phyloP scores from a whole-genome alignment of 179 eudicot genomes.

The Camellia oleifera region DNA sequence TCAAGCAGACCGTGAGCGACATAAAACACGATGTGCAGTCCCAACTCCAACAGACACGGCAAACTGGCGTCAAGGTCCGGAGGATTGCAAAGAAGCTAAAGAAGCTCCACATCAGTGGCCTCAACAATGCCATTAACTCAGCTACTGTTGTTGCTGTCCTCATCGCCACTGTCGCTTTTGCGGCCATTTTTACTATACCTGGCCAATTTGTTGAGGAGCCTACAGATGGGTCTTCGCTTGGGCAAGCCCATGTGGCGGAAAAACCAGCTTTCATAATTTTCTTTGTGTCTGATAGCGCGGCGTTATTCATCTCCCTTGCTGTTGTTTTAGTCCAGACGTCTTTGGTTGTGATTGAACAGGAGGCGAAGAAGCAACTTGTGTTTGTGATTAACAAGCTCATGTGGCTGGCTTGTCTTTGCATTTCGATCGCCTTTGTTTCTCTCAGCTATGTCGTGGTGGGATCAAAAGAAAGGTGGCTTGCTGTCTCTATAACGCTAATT shows the following conservation, averaged over 20 bases:
- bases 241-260: conserved; percentile 55
- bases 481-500: conserved; percentile 49
- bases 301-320: conserved; percentile 82
- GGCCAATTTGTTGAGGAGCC: conserved; percentile 48
- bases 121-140: conserved; percentile 85
- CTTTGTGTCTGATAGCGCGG: conserved; percentile 65
- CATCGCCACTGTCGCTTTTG: conserved; percentile 89
- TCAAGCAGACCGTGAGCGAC: conserved; percentile 75
- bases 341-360: conserved; percentile 74
- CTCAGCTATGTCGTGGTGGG: conserved; percentile 76
- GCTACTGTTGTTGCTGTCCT: conserved; percentile 86
- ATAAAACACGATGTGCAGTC: conserved; percentile 69
- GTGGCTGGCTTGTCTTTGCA: conserved; percentile 86
- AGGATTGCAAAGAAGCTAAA: conserved; percentile 81
- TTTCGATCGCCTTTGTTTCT: conserved; percentile 75
- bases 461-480: conserved; percentile 51
- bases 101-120: conserved; percentile 80
- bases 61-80: conserved; percentile 53
- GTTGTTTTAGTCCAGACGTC: conserved; percentile 91
- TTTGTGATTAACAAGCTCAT: conserved; percentile 77
- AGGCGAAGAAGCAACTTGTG: conserved; percentile 67
- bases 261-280: conserved; percentile 61
- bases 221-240: conserved; percentile 20
- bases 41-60: conserved; percentile 78
- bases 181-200: conserved; percentile 89